Evolutionary conservation across 345 rosid species (phyloP), one percentile per base, ranked within the genome.

Genomic region (Lepidium aucheri): DNA sequence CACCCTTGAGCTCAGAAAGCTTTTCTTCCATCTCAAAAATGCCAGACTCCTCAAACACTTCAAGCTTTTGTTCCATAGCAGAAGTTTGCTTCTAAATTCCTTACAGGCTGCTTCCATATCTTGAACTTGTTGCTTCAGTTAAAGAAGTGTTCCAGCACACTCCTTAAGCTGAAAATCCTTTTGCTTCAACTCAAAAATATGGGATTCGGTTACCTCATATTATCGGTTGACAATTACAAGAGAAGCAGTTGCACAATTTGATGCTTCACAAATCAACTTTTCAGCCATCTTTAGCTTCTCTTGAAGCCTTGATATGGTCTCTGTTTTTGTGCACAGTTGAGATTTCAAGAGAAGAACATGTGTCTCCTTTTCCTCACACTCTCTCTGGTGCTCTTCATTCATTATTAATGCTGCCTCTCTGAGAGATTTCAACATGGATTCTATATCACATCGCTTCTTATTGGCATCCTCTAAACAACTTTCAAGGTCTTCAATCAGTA

Each of bases 341-440:
- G 94, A 84, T 57, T 64, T 80, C 82, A 94, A 65, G 40, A 67
- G 69, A 57, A 74, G 69, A 74, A 78, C 77, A 70, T 85, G 83
- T 54, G 66, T 77, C 77, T 90, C 97, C 63, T 83, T 94, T 73
- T 86, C 92, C 62, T 73, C 70, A 74, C 80, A 84, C 69, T 86
- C 97, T 73, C 79, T 89, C 82, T 83, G 90, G 60, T 88, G 89
- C 39, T 95, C 89, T 86, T 90, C 97, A 63, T 82, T 85, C 30
- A 94, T 86, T 22, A 81, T 86, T 60, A 90, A 39, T 53, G 95
- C 84, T 58, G 97, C 99, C 39, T 87, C 89, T 79, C 88, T 82
- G 76, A 94, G 80, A 75, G 99, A 85, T 76, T 78, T 80, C 74
- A 94, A 80, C 95, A 85, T 88, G 78, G 77, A 78, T 59, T 94